Evolutionary conservation across 495 filamentous ascomycete genomes (phyloP), one percentile per base, ranked within the genome.

Genomic region (Beverwykella pulmonaria): DNA sequence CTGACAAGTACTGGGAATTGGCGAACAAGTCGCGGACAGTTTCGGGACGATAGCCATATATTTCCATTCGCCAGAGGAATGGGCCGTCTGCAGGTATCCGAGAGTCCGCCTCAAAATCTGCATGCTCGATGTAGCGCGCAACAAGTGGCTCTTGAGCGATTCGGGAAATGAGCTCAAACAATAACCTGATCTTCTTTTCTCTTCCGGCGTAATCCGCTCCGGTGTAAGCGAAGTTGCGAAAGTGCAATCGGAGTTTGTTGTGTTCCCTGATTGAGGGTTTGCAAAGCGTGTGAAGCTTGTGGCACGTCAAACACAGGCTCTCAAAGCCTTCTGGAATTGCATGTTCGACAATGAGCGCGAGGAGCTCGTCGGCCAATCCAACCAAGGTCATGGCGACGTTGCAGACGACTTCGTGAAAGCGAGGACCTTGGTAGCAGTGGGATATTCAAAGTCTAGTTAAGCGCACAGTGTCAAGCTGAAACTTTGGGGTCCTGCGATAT

Each of bases 241-340:
- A 61, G 8, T 61, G 44, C 58, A 27, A 61, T n/a, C 58, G 58
- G 46, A 61, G 58, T 61, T 27, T 27, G 23, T 61, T 61, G 30
- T 61, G 58, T 27, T 61, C 19, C 58, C 30, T 61, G 46, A 61
- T 61, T 30, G 30, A 52, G 58, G 58, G 58, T 61, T 61, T 61
- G 58, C 58, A 61, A 61, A 61, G 29, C 46, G 58, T 61, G 58
- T 61, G 58, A 61, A 61, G 58, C 58, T 27, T 61, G 46, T 27
- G 44, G 58, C 58, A 61, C 19, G 58, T 27, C 46, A 61, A 29
- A 61, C 58, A 52, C 46, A 61, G 46, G 58, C 58, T 61, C 58
- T 61, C 58, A 27, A 61, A 61, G 58, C 41, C 58, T 61, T 61
- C 58, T 61, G 58, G 58, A 61, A 61, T 61, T n/a, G 58, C 58